Base-by-base conservation (phyloP, 257 asterid genomes). In the Gentiana dahurica region DNA sequence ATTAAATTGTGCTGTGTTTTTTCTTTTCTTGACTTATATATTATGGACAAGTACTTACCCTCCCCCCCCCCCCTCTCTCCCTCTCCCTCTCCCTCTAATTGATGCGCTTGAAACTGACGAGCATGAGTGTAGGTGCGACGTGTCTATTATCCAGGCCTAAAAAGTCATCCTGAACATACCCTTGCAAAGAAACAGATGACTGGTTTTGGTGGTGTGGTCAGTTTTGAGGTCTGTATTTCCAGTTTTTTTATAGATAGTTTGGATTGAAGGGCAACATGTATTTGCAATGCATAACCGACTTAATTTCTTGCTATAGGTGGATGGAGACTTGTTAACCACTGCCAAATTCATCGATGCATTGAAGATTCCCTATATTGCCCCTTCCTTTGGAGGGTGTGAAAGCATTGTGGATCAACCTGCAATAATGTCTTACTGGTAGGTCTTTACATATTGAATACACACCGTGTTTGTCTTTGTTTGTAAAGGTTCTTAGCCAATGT, bases 351-450 rank as follows among this genome's bases (percentile, higher is more conserved):
- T 89, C 12, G 97, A 89, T 68, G 74, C 94, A 2, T 69, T 89
- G 71, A 75, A 59, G 63, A 89, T 89, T 53, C 87, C 97, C 3
- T 89, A 89, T 66, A 86, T 89, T 48, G 97, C 97, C 65, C 97
- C 97, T 1, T 89, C 97, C 11, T 89, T 89, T 68, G 97, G 97
- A 61, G 97, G 97, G 44, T 77, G 85, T 49, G 97, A 89, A 75
- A 86, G 97, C 84, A 89, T 89, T 60, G 92, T 89, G 49, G 95
- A 89, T 58, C 97, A 83, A 75, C 97, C 97, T 53, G 95, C 97
- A 46, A 86, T 89, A 15, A 86, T 89, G 97, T 89, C 97, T 61
- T 89, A 86, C 59, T 89, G 95, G 97, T 89, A 75, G 45, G 80
- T 53, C 6, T 45, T 54, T 55, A 12, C 44, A 54, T 32, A 5